Evolutionary conservation across 2,329 filamentous ascomycete genomes (phyloP).

Genomic region (Neodidymelliopsis sp.): DNA sequence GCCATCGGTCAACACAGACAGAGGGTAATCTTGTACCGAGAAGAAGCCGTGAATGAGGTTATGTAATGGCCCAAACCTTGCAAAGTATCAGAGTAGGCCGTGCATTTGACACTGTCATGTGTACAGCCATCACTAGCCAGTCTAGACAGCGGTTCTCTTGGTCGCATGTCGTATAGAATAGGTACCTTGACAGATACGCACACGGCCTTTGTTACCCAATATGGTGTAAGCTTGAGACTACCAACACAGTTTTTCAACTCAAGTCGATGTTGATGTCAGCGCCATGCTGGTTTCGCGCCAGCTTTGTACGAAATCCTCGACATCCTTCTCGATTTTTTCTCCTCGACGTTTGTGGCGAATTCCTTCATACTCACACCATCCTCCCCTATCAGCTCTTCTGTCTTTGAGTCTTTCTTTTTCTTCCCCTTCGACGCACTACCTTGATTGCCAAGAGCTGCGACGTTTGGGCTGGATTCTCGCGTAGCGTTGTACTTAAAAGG

Average conservation of each 20-base stretch:
- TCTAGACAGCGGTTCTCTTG: too few species aligned
- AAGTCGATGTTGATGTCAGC: neutral
- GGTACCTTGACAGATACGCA: too few species aligned
- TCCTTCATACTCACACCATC: constrained; percentile 1
- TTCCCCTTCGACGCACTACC: neutral
- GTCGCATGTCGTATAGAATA: too few species aligned
- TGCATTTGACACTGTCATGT: too few species aligned
- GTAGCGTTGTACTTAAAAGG: neutral
- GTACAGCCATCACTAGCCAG: too few species aligned
- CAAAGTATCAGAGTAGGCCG: too few species aligned
- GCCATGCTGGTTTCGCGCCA: neutral
- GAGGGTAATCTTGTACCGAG: too few species aligned
- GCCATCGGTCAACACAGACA: too few species aligned
- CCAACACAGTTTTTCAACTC: neutral
- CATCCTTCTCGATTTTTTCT: neutral
- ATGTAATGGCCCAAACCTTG: too few species aligned
- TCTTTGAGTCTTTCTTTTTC: constrained; percentile 8
- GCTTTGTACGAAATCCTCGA: neutral
- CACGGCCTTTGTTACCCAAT: too few species aligned
- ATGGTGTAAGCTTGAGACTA: too few species aligned
- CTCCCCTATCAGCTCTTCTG: neutral
- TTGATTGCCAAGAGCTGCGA: neutral
- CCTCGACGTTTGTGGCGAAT: neutral
- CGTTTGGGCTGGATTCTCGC: neutral
- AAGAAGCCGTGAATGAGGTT: too few species aligned